phyloP scores from a whole-genome alignment of 495 filamentous ascomycete genomes.

The Penicillium malachiteum region DNA sequence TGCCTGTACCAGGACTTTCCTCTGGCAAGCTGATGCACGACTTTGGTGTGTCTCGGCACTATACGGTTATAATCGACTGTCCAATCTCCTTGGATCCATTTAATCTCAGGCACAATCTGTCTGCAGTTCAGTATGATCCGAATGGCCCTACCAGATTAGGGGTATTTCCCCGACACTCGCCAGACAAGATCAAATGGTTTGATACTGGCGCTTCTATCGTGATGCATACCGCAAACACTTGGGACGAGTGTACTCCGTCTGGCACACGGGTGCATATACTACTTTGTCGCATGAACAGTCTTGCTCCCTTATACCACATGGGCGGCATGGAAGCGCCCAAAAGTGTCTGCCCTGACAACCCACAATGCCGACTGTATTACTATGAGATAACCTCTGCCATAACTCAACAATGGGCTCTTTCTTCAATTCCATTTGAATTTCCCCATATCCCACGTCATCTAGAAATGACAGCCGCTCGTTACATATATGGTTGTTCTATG shows the following conservation, averaged over 20 bases:
- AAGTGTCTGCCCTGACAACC: not conserved
- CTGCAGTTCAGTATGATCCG: not conserved
- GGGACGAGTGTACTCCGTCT: not conserved
- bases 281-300: not conserved
- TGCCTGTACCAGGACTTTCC: not conserved
- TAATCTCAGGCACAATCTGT: not conserved
- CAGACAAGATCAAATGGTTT: not conserved
- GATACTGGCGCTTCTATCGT: not conserved
- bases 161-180: not conserved
- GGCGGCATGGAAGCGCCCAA: not conserved
- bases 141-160: not conserved
- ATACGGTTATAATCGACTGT: not conserved
- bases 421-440: slow-evolving; percentile 63
- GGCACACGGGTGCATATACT: not conserved
- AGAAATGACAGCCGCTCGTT: slow-evolving; percentile 10
- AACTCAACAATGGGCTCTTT: slow-evolving; percentile 59
- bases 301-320: not conserved
- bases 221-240: not conserved
- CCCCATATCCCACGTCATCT: slow-evolving; percentile 52
- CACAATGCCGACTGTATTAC: not conserved
- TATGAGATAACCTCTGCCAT: no score
- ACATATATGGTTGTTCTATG: not conserved
- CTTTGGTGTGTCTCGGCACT: not conserved
- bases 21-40: not conserved
- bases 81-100: not conserved